A percentile compares a stretch with the other conserved stretches of the same genome.
These are phyloP conservation scores for Closterium sp. DNA, from an alignment of 139 green algal species.

Conservation along the genomic window DNA sequence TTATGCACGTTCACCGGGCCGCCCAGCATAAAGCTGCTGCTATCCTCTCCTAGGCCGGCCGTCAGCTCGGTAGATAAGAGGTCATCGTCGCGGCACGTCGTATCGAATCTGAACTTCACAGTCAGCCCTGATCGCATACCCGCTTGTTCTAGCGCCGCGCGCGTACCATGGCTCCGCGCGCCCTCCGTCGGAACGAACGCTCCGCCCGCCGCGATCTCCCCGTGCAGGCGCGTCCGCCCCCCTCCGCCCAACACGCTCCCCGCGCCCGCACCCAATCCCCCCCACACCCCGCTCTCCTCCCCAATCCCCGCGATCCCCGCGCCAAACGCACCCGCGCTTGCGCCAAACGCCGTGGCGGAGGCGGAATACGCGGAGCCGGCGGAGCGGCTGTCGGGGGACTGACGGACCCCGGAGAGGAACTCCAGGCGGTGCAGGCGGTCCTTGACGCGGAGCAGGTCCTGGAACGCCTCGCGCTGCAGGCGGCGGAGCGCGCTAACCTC, in stretches of 20 bases:
- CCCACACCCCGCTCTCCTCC: background rate
- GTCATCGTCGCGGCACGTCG: slow-evolving; percentile 22
- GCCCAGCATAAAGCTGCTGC: slow-evolving; percentile 22
- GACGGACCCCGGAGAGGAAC: slow-evolving; percentile 2
- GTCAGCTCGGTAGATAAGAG: slow-evolving; percentile 20
- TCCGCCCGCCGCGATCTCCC: slow-evolving; percentile 4
- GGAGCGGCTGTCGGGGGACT: background rate
- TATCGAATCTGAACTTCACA: slow-evolving; percentile 38
- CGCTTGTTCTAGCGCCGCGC: background rate
- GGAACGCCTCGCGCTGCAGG: slow-evolving; percentile 36
- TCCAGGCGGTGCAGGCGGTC: slow-evolving; percentile 37
- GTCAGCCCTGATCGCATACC: slow-evolving; percentile 27
- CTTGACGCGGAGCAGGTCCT: slow-evolving; percentile 14
- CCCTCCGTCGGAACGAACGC: slow-evolving; percentile 28
- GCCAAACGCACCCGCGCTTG: background rate
- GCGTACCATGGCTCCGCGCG: slow-evolving; percentile 2
- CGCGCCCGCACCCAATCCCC: background rate
- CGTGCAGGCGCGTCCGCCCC: slow-evolving; percentile 1
- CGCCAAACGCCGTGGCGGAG: background rate
- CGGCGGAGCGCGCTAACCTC: slow-evolving; percentile 36
- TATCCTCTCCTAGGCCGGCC: slow-evolving; percentile 19
- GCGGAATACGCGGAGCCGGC: background rate
- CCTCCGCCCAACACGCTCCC: background rate
- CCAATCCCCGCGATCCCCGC: background rate
- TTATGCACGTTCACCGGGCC: slow-evolving; percentile 36